Base-by-base conservation (phyloP, 2,329 filamentous ascomycete genomes). In the Knufia fluminis region DNA sequence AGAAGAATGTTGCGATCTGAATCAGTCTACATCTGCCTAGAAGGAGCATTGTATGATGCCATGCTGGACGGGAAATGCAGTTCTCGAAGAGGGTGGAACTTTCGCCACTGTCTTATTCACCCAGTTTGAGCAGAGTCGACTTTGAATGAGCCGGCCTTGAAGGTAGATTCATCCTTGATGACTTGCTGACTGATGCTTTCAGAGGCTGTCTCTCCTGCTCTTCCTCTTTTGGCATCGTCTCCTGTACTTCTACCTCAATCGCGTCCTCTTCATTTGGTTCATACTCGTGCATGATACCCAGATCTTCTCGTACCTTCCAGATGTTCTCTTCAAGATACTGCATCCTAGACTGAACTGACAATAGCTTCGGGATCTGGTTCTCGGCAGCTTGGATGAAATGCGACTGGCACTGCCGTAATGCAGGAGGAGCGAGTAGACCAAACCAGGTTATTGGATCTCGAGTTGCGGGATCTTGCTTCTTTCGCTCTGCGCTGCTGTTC, bases 361-460 rank as follows among this genome's bases (percentile, higher is more conserved):
- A 62, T 49, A 74, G 54, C 20, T 64, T 57, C 1, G 69, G 62
- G 20, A 71, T 56, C 1, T 59, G 53, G 7, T 59, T 58, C 22
- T 65, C 61, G n/a, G 71, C 56, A 12, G 62, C 68, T n/a, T 59
- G 54, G 6, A 58, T 62, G 52, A 75, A 75, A 12, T 64, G 65
- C 42, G 54, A 61, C 56, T 74, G 72, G 2, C 71, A 68, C 32
- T 52, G 63, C 48, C 69, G 69, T 31, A 75, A 62, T 20, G 68
- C 63, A 8, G 63, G 62, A 2, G 72, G 68, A 16, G 71, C 66
- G 10, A 75, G 60, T 35, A 75, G 69, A 4, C 72, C 72, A 55
- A 72, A 75, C 71, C 71, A 74, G 19, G 64, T 62, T 20, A 75
- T 56, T 6, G 72, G 72, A 51, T 75, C 67, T 42, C 60, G 59